Evolutionary conservation across 176 grass and related monocot genomes (phyloP), one percentile per base, ranked within the genome.

Genomic region (Oryza australiensis): DNA sequence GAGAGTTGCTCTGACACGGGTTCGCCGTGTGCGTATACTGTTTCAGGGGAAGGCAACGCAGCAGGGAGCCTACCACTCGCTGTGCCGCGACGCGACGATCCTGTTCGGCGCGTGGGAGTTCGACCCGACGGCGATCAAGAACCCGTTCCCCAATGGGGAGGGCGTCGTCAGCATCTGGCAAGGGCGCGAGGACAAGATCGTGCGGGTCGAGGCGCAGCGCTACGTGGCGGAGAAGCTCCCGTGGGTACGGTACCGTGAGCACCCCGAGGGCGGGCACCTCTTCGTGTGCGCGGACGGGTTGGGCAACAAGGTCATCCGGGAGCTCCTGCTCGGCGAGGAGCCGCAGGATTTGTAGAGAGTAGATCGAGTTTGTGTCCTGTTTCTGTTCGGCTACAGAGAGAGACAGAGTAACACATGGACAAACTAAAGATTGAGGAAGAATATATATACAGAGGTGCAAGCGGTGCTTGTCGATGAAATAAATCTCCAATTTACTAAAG

Each of bases 151-250:
- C 35, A 27, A 73, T 60, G 85, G 76, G 7, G 90, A 90, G 23
- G 88, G 88, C 60, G 87, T 84, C 1, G 88, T 92, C n/a, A 91
- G 89, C 78, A 83, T 96, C 40, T 96, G 88, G 93, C 83, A 87
- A 40, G 88, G 86, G 35, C 59, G 34, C 53, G 14, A 89, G 69
- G 93, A 96, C 76, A 79, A 20, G 51, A 35, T 92, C 16, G 80
- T 85, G 26, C 93, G 5, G 2, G 80, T 88, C 7, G 93, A 92
- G 85, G 65, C 88, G 33, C 90, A 96, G 74, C 82, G 90, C 13
- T 68, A 92, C 41, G 65, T 96, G 73, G 85, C 75, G 15, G 64
- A 71, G 75, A 85, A 64, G 82, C 84, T 96, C 45, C 83, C 93
- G 29, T 96, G 93, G 93, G 34, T 92, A 26, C 68, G 53, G 15